Evolutionary conservation across 2,329 filamentous ascomycete genomes (phyloP), one percentile per base, ranked within the genome.

Genomic region (Didymella keratinophila): DNA sequence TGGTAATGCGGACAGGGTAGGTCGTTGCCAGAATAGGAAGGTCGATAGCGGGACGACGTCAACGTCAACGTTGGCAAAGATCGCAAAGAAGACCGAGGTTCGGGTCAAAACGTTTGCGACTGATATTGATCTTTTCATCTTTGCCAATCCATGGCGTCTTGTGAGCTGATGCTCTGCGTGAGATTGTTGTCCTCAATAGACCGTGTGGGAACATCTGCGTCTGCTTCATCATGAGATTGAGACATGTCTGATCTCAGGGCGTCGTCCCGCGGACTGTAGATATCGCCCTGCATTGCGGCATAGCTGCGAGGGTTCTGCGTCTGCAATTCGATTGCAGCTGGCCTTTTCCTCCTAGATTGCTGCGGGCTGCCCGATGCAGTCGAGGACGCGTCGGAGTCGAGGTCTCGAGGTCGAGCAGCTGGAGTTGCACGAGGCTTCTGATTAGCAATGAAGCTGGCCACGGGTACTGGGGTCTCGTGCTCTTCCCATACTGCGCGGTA

Each of bases 401-500:
- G 30, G 8, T 37, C 30, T 10, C 5, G 9, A 32, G 34, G 42
- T 4, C 20, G 16, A 8, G 28, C 10, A 39, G 52, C 27, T 11
- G 43, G 39, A 4, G 34, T 28, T 36, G 41, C 20, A 4, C 21
- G 23, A 42, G 52, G 21, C 44, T 64, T 72, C 25, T 61, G 62
- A 27, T 70, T 72, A 8, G 59, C 60, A 12, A 59, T 11, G 42
- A 76, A 71, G 3, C 32, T 63, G 3, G 60, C 48, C 8, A 21
- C 23, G 3, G 64, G 58, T 2, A 74, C 60, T 18, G 67, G 66
- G 4, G 42, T 61, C 0, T 48, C 47, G 37, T 63, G 58, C n/a
- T 66, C 66, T 64, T 86, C 83, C 84, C 84, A 86, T 30, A 81
- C 77, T 18, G 79, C 76, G 44, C 75, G 78, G 50, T 82, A 84